Evolutionary conservation across 1,284 basidiomycete species (phyloP), one percentile per base, ranked within the genome.

Genomic region (Ganoderma leucocontextum): DNA sequence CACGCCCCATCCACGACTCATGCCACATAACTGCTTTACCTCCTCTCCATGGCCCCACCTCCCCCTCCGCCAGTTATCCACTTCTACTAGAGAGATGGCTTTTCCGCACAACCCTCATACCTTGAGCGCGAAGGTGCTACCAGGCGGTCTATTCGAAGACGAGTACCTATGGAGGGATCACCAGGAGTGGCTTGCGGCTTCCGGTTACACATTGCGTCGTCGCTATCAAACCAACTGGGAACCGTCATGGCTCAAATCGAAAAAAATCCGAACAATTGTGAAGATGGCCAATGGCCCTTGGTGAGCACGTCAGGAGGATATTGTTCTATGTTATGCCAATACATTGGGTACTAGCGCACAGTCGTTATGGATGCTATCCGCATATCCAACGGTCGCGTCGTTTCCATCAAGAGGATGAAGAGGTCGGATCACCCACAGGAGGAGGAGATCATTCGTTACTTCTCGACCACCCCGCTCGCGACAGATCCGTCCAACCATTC

Each of bases 401-500:
- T 60, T 9, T 29, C 41, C 6, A n/a, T 64, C 17, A 64, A 64
- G 55, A 19, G 35, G 41, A 17, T 59, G 2, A n/a, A n/a, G 13
- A 64, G 15, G 33, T 13, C 3, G 29, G 12, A 36, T 9, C n/a
- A 35, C 29, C 55, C 53, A 17, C 25, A 33, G 10, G 63, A 64
- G 52, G 64, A 70, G 5, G 71, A 72, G 13, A 76, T 79, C n/a
- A 62, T 61, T 22, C 67, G 22, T 10, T 64, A 62, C 19, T 70
- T 79, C 38, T 68, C 72, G 7, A 42, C 68, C 3, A 64, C 63
- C 17, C 63, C 71, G 0, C 39, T 73, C 1, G 62, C 60, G 1
- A 63, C 53, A 1, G 73, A 79, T 64, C 70, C 77, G 0, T 62
- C 58, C 2, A 79, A 80, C 42, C 78, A 78, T 47, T 75, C 74